Evolutionary conservation across 1,284 basidiomycete genomes (phyloP).

Genomic region (Wolfiporia cocos): DNA sequence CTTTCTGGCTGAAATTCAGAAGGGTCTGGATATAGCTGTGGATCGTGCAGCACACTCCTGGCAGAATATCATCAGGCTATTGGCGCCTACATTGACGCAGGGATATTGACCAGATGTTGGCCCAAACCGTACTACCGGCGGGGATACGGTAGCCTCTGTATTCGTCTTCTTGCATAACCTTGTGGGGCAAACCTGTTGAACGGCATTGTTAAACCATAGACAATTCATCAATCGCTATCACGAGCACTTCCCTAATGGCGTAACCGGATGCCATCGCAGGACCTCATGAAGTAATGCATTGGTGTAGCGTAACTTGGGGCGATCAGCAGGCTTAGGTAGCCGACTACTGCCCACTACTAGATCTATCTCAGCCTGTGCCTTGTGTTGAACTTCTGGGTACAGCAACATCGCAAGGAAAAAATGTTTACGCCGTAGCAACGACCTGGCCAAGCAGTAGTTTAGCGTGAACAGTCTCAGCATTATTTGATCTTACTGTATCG

Average conservation of each 20-base stretch:
- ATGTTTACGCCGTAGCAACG: not conserved
- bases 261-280: slow-evolving; percentile 23
- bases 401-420: slow-evolving; percentile 23
- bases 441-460: not conserved
- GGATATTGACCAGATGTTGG: slow-evolving; percentile 16
- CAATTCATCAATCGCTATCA: not conserved
- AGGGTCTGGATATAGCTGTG: slow-evolving; percentile 22
- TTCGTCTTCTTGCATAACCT: slow-evolving; percentile 20
- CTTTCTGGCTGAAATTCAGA: slow-evolving; percentile 23
- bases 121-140: slow-evolving; percentile 20
- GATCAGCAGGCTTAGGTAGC: slow-evolving; percentile 24
- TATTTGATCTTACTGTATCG: too few species aligned
- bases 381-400: slow-evolving; percentile 20
- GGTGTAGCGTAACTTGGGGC: slow-evolving; percentile 23
- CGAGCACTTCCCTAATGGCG: slow-evolving; percentile 14
- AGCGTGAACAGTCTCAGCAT: too few species aligned
- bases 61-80: not conserved
- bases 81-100: not conserved
- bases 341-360: slow-evolving; percentile 22
- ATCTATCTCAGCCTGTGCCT: slow-evolving; percentile 27
- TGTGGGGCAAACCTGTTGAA: slow-evolving; percentile 12
- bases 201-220: not conserved
- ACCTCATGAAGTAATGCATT: slow-evolving; percentile 24
- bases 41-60: slow-evolving; percentile 20
- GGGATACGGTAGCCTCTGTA: slow-evolving; percentile 23